Evolutionary conservation across 2,329 filamentous ascomycete species (phyloP), one percentile per base, ranked within the genome.

Genomic region (Venturia aucupariae): DNA sequence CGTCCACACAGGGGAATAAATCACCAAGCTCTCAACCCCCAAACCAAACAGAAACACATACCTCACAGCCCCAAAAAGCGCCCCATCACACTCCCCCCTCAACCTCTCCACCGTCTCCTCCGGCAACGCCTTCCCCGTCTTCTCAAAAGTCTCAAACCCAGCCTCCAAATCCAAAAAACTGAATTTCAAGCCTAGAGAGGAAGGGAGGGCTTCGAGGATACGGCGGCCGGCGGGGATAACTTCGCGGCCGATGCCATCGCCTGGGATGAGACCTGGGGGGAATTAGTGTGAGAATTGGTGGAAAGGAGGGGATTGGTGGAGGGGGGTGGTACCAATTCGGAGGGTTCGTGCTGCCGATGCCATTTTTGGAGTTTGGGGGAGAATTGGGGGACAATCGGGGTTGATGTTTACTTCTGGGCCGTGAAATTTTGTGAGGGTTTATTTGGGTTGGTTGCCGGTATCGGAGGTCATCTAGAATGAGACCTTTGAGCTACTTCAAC

Each of bases 191-290:
- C 89, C 89, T 60, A 97, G 81, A n/a, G 90, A 94, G n/a, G 88
- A 78, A 41, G 93, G 92, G 1, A 99, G 88, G 61, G 94, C 89
- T 81, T 99, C 93, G 73, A 99, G 90, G 70, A 97, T 82, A 68
- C 90, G 88, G 72, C 91, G 90, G 62, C 93, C 94, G 64, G 94
- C 85, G 69, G 94, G 94, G 77, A 99, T 97, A 76, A 99, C 94
- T 80, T 99, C 94, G 75, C 90, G 90, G 79, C 94, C 94, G 79
- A 99, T 99, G 78, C 94, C 94, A 80, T 99, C 94, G 74, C 94
- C 94, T 72, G 94, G 90, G 75, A 99, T 97, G 72, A 97, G 90
- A 76, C 92, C 92, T 96, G 69, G 54, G 27, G 24, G n/a, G 5
- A 19, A 6, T 48, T 46, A 32, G 48, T 61, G 64, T 66, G 65